phyloP scores from a whole-genome alignment of 306 rosid genomes.

The Inga laurina region DNA sequence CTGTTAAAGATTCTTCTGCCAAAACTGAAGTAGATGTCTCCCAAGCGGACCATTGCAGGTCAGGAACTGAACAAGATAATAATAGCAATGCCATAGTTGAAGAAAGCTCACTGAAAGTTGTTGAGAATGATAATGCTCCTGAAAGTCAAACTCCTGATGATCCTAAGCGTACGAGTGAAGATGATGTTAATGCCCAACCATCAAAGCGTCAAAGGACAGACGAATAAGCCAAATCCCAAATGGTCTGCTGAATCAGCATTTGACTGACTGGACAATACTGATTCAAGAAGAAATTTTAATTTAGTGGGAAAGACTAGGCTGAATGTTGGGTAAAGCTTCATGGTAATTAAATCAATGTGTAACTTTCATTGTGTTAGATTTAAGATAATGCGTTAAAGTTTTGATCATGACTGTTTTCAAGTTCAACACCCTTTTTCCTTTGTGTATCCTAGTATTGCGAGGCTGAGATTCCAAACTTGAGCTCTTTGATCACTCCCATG shows the following conservation, averaged over 20 bases:
- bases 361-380: conserved; percentile 27
- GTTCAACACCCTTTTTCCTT: conserved; percentile 16
- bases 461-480: conserved; percentile 40
- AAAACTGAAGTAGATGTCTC: conserved; percentile 58
- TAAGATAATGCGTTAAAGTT: conserved; percentile 35
- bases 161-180: conserved; percentile 45
- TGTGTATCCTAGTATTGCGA: conserved; percentile 23
- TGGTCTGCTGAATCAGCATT: conserved; percentile 50
- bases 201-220: conserved; percentile 68
- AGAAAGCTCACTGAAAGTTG: conserved; percentile 37
- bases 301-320: conserved; percentile 38
- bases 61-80: conserved; percentile 39
- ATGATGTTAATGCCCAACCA: conserved; percentile 39
- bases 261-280: conserved; percentile 44
- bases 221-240: conserved; percentile 38
- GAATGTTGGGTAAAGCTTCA: conserved; percentile 45
- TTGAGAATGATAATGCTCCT: conserved; percentile 45
- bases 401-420: conserved; percentile 27
- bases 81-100: conserved; percentile 34
- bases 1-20: conserved; percentile 45
- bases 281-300: conserved; percentile 38
- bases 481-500: background rate
- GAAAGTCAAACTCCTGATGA: conserved; percentile 39
- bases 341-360: conserved; percentile 25
- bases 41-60: conserved; percentile 37